Conservation (phyloP, 208 protist genomes). For the Polymyxa betae region DNA sequence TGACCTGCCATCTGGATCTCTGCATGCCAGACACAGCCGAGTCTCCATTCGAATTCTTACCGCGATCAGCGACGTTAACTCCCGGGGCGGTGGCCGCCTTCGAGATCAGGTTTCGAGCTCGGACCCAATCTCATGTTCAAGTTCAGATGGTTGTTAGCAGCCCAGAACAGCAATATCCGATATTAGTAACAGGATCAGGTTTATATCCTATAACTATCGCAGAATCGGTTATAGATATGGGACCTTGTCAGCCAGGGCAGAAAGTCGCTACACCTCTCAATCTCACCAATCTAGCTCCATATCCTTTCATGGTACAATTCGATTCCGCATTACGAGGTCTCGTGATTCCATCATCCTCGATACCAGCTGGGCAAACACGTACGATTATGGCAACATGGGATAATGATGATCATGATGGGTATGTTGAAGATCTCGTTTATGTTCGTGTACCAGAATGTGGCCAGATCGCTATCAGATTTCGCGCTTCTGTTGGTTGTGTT, state of each 20-base stretch:
- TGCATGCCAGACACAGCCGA: neutral
- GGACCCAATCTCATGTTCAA: neutral
- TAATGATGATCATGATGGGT: neutral
- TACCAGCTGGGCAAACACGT: neutral
- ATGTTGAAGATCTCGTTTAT: constrained; percentile 31
- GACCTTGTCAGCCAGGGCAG: neutral
- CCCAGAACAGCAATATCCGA: neutral
- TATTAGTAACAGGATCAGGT: neutral
- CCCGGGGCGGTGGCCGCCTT: neutral
- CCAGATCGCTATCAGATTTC: neutral
- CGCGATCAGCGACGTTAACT: neutral
- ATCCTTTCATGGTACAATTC: constrained; percentile 18
- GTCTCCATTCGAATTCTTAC: neutral
- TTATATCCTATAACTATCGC: neutral
- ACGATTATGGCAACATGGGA: neutral
- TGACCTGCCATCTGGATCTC: neutral
- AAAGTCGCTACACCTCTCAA: neutral
- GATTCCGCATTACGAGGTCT: neutral
- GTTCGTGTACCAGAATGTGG: neutral
- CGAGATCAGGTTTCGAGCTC: neutral
- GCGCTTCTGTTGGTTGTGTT: neutral
- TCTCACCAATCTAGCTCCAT: neutral
- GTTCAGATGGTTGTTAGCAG: neutral
- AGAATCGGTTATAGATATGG: constrained; percentile 24
- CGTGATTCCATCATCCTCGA: neutral